Evolutionary conservation across 2,329 filamentous ascomycete species (phyloP), one percentile per base, ranked within the genome.

Genomic region (Phyllosticta citribraziliensis): DNA sequence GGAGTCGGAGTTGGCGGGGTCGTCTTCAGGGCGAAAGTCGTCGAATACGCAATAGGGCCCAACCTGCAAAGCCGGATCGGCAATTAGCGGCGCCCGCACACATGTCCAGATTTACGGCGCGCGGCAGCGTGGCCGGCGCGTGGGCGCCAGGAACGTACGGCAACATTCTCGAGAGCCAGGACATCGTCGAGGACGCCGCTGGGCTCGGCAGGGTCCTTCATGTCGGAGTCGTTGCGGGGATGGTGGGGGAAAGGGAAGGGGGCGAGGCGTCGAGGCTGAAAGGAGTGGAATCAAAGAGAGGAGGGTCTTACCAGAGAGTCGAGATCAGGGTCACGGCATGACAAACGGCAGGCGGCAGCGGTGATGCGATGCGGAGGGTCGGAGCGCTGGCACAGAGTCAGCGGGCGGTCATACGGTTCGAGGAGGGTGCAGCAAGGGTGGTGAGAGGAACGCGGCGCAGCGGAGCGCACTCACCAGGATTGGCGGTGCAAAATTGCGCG

Each of bases 31-130:
- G 50, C 66, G 65, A 67, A 72, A 74, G 64, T 68, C 66, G 66
- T 73, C 72, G 62, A 72, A 72, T 22, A 73, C 67, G 62, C 72
- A 74, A 61, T 74, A 74, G 6, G 72, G 72, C 55, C 72, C 72
- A 64, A 73, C 70, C 72, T 74, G 65, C 59, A 20, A 56, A 17
- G 62, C 24, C 27, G 58, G 54, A 60, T 55, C 51, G 57, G 57
- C 52, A 57, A 67, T 74, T 68, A 74, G 72, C 69, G 65, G 56
- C 58, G 53, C 56, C 53, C 40, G 58, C 55, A 60, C 51, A 57
- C 52, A 24, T 40, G 4, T n/a, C 47, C 40, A 55, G 27, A 40
- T 52, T 10, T 14, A 24, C 52, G 51, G n/a, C 51, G 22, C 35
- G 24, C 27, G 25, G 30, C n/a, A n/a, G n/a, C n/a, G n/a, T n/a